Evolutionary conservation across 352 stramenopile species (phyloP), one percentile per base, ranked within the genome.

Genomic region (Peronospora destructor): DNA sequence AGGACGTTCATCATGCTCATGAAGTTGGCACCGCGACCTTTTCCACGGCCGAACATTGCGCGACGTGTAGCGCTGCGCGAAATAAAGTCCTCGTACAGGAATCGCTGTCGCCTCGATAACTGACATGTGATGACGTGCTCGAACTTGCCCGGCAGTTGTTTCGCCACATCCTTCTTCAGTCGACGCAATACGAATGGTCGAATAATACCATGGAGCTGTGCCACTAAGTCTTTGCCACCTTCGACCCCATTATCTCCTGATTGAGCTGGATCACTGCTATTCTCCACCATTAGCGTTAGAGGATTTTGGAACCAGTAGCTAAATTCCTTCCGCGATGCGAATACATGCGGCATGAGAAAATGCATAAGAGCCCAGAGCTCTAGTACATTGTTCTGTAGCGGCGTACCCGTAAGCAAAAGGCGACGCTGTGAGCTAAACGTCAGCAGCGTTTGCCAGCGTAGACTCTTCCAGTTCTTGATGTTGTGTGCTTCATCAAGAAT

Each of bases 1-100:
- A 99, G 74, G 11, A 99, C 93, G 53, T 98, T 98, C 95, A 99
- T 99, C 95, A 99, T 98, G 59, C 94, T 96, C 90, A 99, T 97
- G 55, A 91, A 88, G 34, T 90, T 90, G 14, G 61, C 76, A 1
- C 74, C 62, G 5, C 92, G 95, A 16, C 94, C 95, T 32, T 88
- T 86, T 7, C 79, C 77, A 19, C 55, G 56, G 8, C 90, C 87
- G 48, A 78, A 72, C 57, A 98, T 73, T n/a, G 91, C 88, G 23
- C 87, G 78, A n/a, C 95, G 72, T 0, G 95, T 99, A 32, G 76
- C 93, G 45, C 86, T 97, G 14, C 94, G 79, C 1, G 92, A 89
- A 56, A 99, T 98, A 46, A 98, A 99, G 49, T 99, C 96, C 70
- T 99, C 96, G 58, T 99, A 99, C 9, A 99, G 59, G 17, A 95